A percentile compares a stretch with the other conserved stretches of the same genome.
Evolutionary conservation across 164 flowering plant species (phyloP).

Genomic region (Euptelea pleiosperma): DNA sequence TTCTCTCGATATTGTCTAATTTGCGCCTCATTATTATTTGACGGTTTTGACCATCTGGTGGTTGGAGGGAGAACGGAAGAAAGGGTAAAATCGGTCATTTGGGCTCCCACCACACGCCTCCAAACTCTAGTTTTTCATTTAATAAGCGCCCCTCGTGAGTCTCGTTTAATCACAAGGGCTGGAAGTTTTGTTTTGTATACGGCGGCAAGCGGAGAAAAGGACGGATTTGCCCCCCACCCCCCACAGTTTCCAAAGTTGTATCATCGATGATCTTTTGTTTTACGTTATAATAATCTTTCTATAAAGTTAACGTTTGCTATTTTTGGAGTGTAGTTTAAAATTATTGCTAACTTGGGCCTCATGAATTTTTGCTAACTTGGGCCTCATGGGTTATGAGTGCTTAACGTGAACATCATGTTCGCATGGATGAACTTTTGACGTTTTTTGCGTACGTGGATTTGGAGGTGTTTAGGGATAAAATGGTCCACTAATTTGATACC

Average conservation of each 20-base stretch:
- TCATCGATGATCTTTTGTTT: conserved; percentile 11
- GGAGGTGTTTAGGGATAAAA: too few relatives aligned
- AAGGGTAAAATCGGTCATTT: conserved; percentile 14
- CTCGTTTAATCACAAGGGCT: conserved; percentile 3
- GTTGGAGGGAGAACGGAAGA: too few relatives aligned
- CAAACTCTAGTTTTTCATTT: too few relatives aligned
- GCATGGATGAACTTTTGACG: neutral
- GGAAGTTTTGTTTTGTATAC: conserved; percentile 4
- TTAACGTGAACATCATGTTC: conserved; percentile 32
- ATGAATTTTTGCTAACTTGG: neutral
- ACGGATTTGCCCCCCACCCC: conserved; percentile 12
- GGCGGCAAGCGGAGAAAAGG: conserved; percentile 4
- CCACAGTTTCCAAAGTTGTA: neutral
- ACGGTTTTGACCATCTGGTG: conserved; percentile 4
- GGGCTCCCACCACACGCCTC: too few relatives aligned
- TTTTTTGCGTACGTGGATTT: too few relatives aligned
- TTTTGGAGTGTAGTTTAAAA: too few relatives aligned
- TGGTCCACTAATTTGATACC: conserved; percentile 11
- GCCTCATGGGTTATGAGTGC: conserved; percentile 50
- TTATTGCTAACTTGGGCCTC: too few relatives aligned
- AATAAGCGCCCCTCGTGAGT: conserved; percentile 11
- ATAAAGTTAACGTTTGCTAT: too few relatives aligned
- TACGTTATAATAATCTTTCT: conserved; percentile 14
- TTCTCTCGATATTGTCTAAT: too few relatives aligned
- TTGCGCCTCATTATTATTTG: neutral